Base-by-base conservation (phyloP, 2,329 filamentous ascomycete genomes). In the Madurella fahalii region DNA sequence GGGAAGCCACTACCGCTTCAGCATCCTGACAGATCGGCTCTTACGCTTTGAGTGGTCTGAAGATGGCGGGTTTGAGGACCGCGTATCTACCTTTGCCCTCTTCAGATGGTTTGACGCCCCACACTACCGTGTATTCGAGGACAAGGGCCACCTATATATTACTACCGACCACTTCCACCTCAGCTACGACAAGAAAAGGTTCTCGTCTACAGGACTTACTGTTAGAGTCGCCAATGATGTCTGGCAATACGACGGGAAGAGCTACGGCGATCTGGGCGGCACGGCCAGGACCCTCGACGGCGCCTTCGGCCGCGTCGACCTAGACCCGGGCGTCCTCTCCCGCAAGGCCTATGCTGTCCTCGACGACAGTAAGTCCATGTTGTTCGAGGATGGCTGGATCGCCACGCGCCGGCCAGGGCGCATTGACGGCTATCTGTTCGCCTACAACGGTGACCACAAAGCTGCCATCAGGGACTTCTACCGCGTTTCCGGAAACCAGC, bases 21-120 rank as follows among this genome's bases (percentile, higher is more conserved):
- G 79, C 9, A 59, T 86, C 45, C 71, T 86, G 46, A 77, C 74
- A 9, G 76, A 83, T 48, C 72, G 77, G 2, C 70, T 85, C 2
- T 59, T 86, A 30, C 79, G 83, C 32, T 84, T 80, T 58, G 83
- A 86, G 68, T 86, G 81, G 80, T 76, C 82, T 0, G 70, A 74
- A 11, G 82, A 86, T 58, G 75, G 77, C 47, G 63, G 70, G 34
- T 86, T 86, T 61, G 83, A 86, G 63, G 82, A 86, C 63, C 76
- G 82, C 4, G 78, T 80, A 0, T 85, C 81, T 0, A 79, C 78
- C 9, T 82, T 86, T 63, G 83, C 82, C n/a, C 72, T 81, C 53
- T 78, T 81, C 58, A 74, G 83, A 25, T 67, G 71, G 11, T 71
- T 79, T 25, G 68, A 74, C 1, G 54, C 57, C 1, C 73, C 77